phyloP scores from a whole-genome alignment of 352 stramenopile species.

The Phytopythium cucurbitacearum region DNA sequence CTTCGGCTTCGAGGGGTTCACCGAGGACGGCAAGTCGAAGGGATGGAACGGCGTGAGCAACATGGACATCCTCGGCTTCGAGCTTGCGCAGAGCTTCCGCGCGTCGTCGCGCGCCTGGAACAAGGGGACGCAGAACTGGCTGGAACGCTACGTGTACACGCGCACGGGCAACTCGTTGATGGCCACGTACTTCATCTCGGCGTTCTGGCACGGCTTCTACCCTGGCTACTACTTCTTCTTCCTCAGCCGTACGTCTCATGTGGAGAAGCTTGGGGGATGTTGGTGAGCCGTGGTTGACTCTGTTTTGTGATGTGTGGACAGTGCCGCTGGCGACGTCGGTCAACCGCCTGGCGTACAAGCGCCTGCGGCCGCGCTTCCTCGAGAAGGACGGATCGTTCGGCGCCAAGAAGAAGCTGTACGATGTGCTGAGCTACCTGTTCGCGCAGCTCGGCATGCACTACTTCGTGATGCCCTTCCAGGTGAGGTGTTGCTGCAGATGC shows the following conservation, averaged over 20 bases:
- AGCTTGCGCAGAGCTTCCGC: conserved; percentile 90
- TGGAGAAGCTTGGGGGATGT: background rate
- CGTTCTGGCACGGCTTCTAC: conserved; percentile 98
- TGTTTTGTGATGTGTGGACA: conserved; percentile 7
- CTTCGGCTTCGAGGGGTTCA: conserved; percentile 94
- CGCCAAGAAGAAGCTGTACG: conserved; percentile 57
- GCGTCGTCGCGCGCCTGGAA: conserved; percentile 92
- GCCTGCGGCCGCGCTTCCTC: conserved; percentile 56
- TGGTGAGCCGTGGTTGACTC: conserved; percentile 1
- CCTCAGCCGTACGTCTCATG: conserved; percentile 46
- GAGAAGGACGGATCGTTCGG: conserved; percentile 46
- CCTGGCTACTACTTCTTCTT: conserved; percentile 97
- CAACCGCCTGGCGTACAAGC: conserved; percentile 50
- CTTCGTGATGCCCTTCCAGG: conserved; percentile 69
- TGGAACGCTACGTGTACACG: conserved; percentile 94
- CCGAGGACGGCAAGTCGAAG: conserved; percentile 76
- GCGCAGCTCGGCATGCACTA: conserved; percentile 59
- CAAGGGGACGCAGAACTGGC: conserved; percentile 95
- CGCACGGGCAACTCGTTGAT: conserved; percentile 88
- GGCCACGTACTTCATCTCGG: conserved; percentile 91
- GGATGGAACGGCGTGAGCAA: conserved; percentile 96
- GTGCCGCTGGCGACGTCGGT: conserved; percentile 65
- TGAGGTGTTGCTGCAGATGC: conserved; percentile 7
- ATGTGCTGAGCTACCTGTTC: conserved; percentile 40
- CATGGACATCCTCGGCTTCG: conserved; percentile 95